Percentiles rank a stretch among this genome's conserved stretches.
phyloP scores from a whole-genome alignment of 306 rosid species.

The Citrullus mucosospermus region DNA sequence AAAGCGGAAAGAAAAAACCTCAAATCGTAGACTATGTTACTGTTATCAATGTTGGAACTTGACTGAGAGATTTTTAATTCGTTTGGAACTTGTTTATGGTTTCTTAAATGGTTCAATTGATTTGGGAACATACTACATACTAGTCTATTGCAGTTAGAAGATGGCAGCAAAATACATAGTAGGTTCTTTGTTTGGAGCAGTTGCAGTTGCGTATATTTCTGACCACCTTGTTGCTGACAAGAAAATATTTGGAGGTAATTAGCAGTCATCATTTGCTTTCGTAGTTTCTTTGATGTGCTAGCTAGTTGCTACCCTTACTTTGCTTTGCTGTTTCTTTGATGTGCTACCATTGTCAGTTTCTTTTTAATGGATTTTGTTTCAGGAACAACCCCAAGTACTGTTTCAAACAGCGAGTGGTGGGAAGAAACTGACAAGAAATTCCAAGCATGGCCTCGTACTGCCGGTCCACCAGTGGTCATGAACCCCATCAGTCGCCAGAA shows the following conservation, averaged over 20 bases:
- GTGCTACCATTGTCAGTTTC: background rate
- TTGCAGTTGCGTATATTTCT: constrained; percentile 37
- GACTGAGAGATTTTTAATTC: background rate
- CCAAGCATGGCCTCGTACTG: constrained; percentile 83
- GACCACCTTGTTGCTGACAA: constrained; percentile 41
- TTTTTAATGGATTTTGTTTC: constrained; percentile 1
- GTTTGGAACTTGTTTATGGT: background rate
- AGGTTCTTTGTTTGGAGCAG: constrained; percentile 29
- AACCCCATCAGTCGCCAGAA: constrained; percentile 66
- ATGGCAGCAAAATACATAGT: constrained; percentile 48
- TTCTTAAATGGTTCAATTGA: background rate
- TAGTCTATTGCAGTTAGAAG: constrained; percentile 14
- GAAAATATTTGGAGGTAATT: constrained; percentile 65
- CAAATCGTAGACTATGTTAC: background rate
- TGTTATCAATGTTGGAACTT: background rate
- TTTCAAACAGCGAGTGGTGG: constrained; percentile 56
- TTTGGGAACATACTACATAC: background rate
- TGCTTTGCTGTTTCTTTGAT: background rate
- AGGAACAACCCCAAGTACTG: constrained; percentile 62
- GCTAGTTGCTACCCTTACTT: background rate
- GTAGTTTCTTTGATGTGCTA: background rate
- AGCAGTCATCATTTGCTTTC: background rate
- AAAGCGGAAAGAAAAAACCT: too few relatives aligned
- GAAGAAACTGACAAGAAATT: constrained; percentile 87
- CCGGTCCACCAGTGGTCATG: constrained; percentile 69